These are phyloP conservation scores for Venturia oleaginea DNA, from an alignment of 2,329 filamentous ascomycete species.

Conservation along the genomic window DNA sequence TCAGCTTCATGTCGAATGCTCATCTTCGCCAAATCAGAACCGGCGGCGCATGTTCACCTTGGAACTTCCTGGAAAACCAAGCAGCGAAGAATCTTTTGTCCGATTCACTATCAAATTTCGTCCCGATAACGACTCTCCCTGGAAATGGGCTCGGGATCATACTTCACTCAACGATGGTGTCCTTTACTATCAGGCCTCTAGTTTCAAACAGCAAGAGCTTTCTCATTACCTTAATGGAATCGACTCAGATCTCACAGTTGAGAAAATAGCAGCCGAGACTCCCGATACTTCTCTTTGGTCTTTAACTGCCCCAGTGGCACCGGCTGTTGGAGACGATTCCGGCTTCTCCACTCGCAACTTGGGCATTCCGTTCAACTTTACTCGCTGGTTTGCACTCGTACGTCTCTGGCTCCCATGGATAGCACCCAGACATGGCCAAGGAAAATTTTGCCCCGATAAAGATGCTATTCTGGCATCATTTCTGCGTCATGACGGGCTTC, in stretches of 20 bases:
- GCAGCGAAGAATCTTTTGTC: constrained; percentile 21
- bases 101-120: constrained; percentile 68
- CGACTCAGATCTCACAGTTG: constrained; percentile 46
- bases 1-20: constrained; percentile 8
- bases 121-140: constrained; percentile 32
- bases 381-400: constrained; percentile 74
- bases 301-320: constrained; percentile 47
- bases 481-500: constrained; percentile 58
- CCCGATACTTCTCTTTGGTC: constrained; percentile 63
- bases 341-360: constrained; percentile 48
- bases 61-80: constrained; percentile 5
- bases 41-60: constrained; percentile 3
- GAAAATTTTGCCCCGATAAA: constrained; percentile 59
- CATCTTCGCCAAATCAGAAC: background rate
- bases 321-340: constrained; percentile 50
- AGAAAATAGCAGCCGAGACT: constrained; percentile 53
- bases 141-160: constrained; percentile 64
- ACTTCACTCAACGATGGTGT: constrained; percentile 55
- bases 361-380: constrained; percentile 54
- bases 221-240: constrained; percentile 49
- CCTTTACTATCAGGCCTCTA: constrained; percentile 42
- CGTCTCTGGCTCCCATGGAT: constrained; percentile 78
- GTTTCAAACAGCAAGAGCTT: constrained; percentile 32
- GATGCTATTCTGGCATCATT: constrained; percentile 75
- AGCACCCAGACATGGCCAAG: constrained; percentile 72